These are phyloP conservation scores for Auricularia sp. DNA, from an alignment of 768 basidiomycete species.

Conservation along the genomic window DNA sequence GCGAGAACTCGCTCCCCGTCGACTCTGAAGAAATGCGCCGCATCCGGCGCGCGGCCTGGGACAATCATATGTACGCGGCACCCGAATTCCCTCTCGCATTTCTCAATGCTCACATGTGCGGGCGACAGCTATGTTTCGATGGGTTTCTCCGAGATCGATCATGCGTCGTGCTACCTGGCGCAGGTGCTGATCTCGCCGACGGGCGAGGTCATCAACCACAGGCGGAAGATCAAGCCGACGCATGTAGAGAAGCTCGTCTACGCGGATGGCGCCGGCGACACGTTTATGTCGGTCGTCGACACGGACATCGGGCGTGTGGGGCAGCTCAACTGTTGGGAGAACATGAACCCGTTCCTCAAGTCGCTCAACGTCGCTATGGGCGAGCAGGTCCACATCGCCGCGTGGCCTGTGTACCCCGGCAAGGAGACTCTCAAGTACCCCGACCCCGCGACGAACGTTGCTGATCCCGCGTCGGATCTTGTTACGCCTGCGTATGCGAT, in stretches of 20 bases:
- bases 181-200: slow-evolving; percentile 6
- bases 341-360: slow-evolving; percentile 3
- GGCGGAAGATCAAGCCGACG: slow-evolving; percentile 11
- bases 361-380: not conserved
- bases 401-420: not conserved
- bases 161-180: not conserved
- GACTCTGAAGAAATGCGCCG: slow-evolving; percentile 4
- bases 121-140: not conserved
- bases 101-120: not conserved
- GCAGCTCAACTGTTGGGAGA: slow-evolving; percentile 7
- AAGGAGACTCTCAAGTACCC: not conserved
- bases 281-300: not conserved
- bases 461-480: not conserved
- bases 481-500: not conserved
- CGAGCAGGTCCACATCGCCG: not conserved
- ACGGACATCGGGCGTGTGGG: slow-evolving; percentile 5
- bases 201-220: slow-evolving; percentile 6
- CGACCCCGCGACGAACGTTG: not conserved
- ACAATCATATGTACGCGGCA: not conserved
- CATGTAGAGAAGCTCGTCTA: slow-evolving; percentile 8
- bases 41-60: slow-evolving; percentile 3
- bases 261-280: slow-evolving; percentile 5
- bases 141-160: not conserved
- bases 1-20: slow-evolving; percentile 4
- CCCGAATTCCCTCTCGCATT: too few species aligned